Conservation (phyloP, 2,329 filamentous ascomycete genomes). For the Calonectria ilicicola region DNA sequence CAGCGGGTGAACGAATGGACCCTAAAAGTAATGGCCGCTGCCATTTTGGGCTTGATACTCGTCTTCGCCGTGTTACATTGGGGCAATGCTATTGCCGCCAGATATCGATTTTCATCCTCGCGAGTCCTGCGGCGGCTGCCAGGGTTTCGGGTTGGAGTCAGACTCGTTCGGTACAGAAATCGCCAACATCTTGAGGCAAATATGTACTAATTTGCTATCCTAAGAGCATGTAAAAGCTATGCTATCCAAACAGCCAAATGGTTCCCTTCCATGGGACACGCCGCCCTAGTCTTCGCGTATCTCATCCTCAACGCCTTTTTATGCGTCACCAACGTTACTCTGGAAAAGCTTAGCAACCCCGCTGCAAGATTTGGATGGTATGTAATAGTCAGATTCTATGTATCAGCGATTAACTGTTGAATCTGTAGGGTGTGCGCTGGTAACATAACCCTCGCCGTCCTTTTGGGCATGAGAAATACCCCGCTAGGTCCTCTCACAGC, state of each 20-base stretch:
- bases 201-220: not conserved
- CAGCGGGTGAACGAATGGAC: slow-evolving; percentile 19
- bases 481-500: slow-evolving; percentile 50
- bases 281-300: not conserved
- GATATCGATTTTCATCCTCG: slow-evolving; percentile 16
- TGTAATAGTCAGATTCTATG: not conserved
- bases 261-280: slow-evolving; percentile 13
- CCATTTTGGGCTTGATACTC: not conserved
- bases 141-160: not conserved
- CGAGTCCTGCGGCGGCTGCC: not conserved
- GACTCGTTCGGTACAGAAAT: slow-evolving; percentile 1
- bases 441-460: slow-evolving; percentile 55
- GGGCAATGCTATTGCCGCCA: not conserved
- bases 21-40: slow-evolving; percentile 3
- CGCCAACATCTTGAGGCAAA: not conserved
- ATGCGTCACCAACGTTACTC: not conserved
- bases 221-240: not conserved
- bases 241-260: not conserved
- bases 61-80: not conserved
- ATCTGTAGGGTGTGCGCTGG: slow-evolving; percentile 56
- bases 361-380: slow-evolving; percentile 42
- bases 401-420: not conserved
- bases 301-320: not conserved
- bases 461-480: slow-evolving; percentile 63
- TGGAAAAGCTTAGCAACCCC: slow-evolving; percentile 2